Conservation (phyloP, 345 rosid genomes). For the Anastatica hierochuntica region DNA sequence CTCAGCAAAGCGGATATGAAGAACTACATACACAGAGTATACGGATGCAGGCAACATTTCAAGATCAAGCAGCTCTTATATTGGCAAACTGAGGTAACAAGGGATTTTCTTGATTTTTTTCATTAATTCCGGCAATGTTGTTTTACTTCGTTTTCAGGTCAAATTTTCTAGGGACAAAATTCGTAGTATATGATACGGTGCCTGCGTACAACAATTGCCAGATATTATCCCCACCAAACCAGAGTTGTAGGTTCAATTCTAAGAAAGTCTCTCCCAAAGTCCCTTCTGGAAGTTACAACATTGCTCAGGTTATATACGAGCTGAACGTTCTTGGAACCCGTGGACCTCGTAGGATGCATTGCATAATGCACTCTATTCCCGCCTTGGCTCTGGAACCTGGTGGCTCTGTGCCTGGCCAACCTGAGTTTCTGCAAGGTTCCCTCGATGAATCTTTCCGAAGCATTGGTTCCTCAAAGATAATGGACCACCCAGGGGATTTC, state of each 20-base stretch:
- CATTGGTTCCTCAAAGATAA: slow-evolving; percentile 53
- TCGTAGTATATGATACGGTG: slow-evolving; percentile 77
- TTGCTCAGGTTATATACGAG: slow-evolving; percentile 77
- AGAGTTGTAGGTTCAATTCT: too few species aligned
- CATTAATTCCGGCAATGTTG: too few species aligned
- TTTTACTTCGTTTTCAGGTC: slow-evolving; percentile 47
- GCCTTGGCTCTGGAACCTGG: slow-evolving; percentile 64
- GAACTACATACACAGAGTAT: slow-evolving; percentile 89
- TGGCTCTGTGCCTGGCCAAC: slow-evolving; percentile 74
- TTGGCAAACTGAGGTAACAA: slow-evolving; percentile 86
- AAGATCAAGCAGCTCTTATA: slow-evolving; percentile 74
- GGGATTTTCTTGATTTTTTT: too few species aligned
- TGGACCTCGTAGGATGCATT: slow-evolving; percentile 94
- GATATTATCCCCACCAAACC: too few species aligned
- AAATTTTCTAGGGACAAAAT: slow-evolving; percentile 88
- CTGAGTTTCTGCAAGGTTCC: slow-evolving; percentile 62
- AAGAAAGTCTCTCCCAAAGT: slow-evolving; percentile 85
- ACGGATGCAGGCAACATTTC: slow-evolving; percentile 81
- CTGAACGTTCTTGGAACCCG: slow-evolving; percentile 87
- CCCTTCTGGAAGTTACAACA: slow-evolving; percentile 78
- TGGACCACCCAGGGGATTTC: too few species aligned
- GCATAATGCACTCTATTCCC: slow-evolving; percentile 75
- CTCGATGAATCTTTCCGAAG: slow-evolving; percentile 89
- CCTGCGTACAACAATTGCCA: slow-evolving; percentile 81
- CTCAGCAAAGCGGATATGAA: slow-evolving; percentile 76